Percentiles rank a stretch among this genome's conserved stretches.
phyloP scores from a whole-genome alignment of 257 asterid species.

The Hygrophila difformis region DNA sequence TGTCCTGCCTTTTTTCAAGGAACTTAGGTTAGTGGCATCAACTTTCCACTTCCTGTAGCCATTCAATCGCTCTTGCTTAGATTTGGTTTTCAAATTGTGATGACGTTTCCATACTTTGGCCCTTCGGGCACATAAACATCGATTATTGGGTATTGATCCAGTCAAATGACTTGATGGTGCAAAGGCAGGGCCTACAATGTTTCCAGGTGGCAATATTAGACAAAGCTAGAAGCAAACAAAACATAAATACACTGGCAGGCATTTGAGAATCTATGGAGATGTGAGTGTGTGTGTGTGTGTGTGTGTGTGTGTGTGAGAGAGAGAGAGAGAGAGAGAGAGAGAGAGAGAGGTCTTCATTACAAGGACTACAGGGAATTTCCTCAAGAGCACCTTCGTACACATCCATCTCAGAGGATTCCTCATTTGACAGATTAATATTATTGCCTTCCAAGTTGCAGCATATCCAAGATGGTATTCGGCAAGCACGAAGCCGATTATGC shows the following conservation, averaged over 20 bases:
- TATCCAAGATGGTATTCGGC: slow-evolving; percentile 75
- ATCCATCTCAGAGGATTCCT: slow-evolving; percentile 93
- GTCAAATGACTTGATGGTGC: slow-evolving; percentile 29
- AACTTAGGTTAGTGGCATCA: slow-evolving; percentile 25
- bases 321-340: slow-evolving; percentile 8
- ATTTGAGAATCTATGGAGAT: background rate
- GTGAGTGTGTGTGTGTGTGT: background rate
- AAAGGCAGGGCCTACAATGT: slow-evolving; percentile 44
- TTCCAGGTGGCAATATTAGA: slow-evolving; percentile 13
- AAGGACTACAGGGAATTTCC: slow-evolving; percentile 27
- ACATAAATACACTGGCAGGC: no score
- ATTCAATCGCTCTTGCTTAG: slow-evolving; percentile 59
- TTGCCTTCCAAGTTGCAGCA: slow-evolving; percentile 84
- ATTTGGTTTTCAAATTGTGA: slow-evolving; percentile 52
- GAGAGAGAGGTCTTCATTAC: slow-evolving; percentile 19
- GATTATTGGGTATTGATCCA: slow-evolving; percentile 43
- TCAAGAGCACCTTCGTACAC: slow-evolving; percentile 49
- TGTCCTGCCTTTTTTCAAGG: slow-evolving; percentile 40
- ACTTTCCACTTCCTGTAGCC: slow-evolving; percentile 56
- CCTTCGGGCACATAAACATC: slow-evolving; percentile 55
- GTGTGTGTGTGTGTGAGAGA: background rate
- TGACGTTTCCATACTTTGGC: slow-evolving; percentile 77
- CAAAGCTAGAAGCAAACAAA: no score
- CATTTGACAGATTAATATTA: slow-evolving; percentile 28
- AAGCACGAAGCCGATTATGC: slow-evolving; percentile 57